phyloP scores from a whole-genome alignment of 2,329 filamentous ascomycete species.

The Podosphaera aphanis region DNA sequence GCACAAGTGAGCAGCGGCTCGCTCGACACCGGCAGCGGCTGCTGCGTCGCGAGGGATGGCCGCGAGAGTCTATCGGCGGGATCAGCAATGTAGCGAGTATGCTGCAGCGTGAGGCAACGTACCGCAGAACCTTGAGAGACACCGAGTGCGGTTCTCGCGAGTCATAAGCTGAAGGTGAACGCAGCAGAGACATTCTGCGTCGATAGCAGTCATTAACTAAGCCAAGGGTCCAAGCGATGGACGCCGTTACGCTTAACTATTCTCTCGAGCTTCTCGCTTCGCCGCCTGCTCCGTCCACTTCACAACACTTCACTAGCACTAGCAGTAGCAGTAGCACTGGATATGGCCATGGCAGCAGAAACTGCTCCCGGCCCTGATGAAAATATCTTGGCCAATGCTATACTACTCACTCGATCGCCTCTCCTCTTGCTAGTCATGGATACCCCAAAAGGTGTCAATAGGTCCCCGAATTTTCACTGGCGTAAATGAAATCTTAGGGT shows the following conservation, averaged over 20 bases:
- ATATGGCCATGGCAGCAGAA: background rate
- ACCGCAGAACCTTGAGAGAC: constrained; percentile 55
- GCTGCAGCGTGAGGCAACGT: constrained; percentile 5
- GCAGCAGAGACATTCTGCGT: constrained; percentile 12
- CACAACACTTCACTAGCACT: no score
- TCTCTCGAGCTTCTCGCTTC: no score
- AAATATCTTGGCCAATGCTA: constrained; percentile 4
- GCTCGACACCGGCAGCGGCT: constrained; percentile 28
- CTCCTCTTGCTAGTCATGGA: constrained; percentile 21
- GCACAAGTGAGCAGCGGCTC: constrained; percentile 24
- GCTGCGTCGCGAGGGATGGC: constrained; percentile 50
- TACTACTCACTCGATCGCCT: constrained; percentile 19
- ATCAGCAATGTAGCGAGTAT: constrained; percentile 1
- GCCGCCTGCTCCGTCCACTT: no score
- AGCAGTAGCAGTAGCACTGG: no score
- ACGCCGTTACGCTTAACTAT: no score
- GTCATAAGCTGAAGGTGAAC: constrained; percentile 11
- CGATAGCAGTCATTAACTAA: background rate
- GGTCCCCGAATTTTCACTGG: background rate
- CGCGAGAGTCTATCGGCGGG: constrained; percentile 43
- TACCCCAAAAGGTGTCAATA: constrained; percentile 25
- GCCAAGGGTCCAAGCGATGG: no score
- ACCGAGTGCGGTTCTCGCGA: constrained; percentile 54
- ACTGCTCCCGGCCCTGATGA: background rate
- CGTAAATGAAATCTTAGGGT: background rate